phyloP scores from a whole-genome alignment of 2,329 filamentous ascomycete genomes.

The Rutstroemia sp. region DNA sequence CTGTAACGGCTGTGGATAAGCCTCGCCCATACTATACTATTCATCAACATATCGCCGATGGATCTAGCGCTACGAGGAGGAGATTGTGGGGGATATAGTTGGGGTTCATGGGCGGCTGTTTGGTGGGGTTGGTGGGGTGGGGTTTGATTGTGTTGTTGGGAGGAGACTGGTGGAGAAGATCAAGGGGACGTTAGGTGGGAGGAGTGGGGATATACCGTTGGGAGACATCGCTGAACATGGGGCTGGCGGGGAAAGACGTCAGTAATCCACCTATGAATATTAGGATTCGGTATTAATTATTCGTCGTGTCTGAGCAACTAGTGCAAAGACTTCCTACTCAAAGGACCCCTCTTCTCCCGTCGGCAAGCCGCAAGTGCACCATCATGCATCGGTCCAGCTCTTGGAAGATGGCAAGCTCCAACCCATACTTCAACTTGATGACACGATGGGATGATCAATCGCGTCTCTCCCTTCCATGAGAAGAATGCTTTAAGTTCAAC shows the following conservation, averaged over 20 bases:
- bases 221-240: constrained; percentile 45
- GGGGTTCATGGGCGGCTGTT: too few species aligned
- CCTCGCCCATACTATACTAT: constrained; percentile 44
- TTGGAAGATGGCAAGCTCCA: constrained; percentile 32
- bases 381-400: constrained; percentile 31
- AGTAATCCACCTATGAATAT: constrained; percentile 31
- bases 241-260: constrained; percentile 47
- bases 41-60: constrained; percentile 44
- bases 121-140: too few species aligned
- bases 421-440: constrained; percentile 36
- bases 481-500: constrained; percentile 4
- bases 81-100: constrained; percentile 34
- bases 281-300: neutral
- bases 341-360: constrained; percentile 34
- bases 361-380: constrained; percentile 35
- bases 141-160: too few species aligned
- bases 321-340: constrained; percentile 23
- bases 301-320: neutral
- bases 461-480: constrained; percentile 17
- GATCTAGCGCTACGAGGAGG: constrained; percentile 44
- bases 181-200: constrained; percentile 42
- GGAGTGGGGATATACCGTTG: constrained; percentile 41
- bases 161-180: constrained; percentile 52
- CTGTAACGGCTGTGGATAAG: constrained; percentile 57
- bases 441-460: constrained; percentile 24